Evolutionary conservation across 78 protist species (phyloP).

Genomic region (Ministeria vibrans): DNA sequence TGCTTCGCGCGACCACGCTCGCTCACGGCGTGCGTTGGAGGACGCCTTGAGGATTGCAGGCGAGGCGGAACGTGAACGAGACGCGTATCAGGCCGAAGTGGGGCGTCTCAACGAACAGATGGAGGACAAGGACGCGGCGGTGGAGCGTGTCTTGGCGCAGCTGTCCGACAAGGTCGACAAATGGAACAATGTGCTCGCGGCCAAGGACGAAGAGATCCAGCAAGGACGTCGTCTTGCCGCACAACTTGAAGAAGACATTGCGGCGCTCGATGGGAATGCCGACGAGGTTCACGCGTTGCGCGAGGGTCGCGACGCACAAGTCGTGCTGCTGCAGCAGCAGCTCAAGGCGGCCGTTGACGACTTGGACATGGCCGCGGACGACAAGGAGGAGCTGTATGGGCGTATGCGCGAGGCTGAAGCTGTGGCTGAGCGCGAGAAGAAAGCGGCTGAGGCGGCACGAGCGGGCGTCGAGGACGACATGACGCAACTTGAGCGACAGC

Average conservation of each 20-base stretch:
- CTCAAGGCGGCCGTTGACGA: neutral
- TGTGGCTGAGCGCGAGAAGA: neutral
- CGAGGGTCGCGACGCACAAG: too few relatives aligned
- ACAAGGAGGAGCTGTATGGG: neutral
- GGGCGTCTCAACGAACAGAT: neutral
- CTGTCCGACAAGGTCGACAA: neutral
- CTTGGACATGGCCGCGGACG: neutral
- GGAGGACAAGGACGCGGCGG: neutral
- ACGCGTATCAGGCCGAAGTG: neutral
- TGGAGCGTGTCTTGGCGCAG: neutral
- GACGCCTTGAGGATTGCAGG: neutral
- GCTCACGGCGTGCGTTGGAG: neutral
- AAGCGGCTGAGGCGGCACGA: neutral
- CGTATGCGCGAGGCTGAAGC: neutral
- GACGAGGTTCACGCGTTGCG: neutral
- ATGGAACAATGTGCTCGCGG: neutral
- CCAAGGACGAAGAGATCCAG: neutral
- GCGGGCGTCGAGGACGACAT: neutral
- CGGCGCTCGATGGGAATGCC: conserved; percentile 1
- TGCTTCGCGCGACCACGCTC: neutral
- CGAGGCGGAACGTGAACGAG: neutral
- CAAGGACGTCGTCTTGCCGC: neutral
- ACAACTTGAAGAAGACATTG: neutral
- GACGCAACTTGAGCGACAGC: neutral
- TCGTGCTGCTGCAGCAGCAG: too few relatives aligned